Conservation (phyloP, 2,329 filamentous ascomycete genomes). For the Aspergillus neotritici region DNA sequence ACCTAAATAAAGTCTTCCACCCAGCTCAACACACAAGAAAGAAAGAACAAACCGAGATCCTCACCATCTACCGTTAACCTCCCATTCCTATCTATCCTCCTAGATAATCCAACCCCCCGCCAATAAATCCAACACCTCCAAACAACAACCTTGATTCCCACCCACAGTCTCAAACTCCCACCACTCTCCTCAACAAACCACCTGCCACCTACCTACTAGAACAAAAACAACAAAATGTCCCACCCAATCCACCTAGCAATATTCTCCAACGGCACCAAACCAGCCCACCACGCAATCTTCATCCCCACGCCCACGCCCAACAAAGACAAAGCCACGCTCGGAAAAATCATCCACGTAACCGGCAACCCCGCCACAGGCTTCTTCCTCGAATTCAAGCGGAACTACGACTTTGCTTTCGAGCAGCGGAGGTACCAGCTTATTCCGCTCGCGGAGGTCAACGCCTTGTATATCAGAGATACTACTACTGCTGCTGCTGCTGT, state of each 20-base stretch:
- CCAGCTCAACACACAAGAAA: too few species aligned
- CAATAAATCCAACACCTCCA: too few species aligned
- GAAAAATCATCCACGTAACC: slow-evolving; percentile 11
- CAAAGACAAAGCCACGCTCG: neutral
- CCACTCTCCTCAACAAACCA: too few species aligned
- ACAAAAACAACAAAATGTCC: neutral
- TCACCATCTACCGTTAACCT: too few species aligned
- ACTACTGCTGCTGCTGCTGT: too few species aligned
- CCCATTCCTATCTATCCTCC: too few species aligned
- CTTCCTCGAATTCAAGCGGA: slow-evolving; percentile 10
- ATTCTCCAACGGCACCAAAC: slow-evolving; percentile 1
- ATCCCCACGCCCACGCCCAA: slow-evolving; percentile 18
- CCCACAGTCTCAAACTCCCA: too few species aligned
- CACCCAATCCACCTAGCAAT: slow-evolving; percentile 2
- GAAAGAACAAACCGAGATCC: too few species aligned
- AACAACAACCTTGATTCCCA: too few species aligned
- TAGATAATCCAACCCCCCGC: too few species aligned
- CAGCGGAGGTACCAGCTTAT: neutral
- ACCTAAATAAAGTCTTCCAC: too few species aligned
- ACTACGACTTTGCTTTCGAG: slow-evolving; percentile 3
- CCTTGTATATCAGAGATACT: neutral
- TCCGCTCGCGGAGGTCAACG: neutral
- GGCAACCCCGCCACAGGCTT: slow-evolving; percentile 8
- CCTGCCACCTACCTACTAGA: too few species aligned
- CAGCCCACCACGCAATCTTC: slow-evolving; percentile 1